These are phyloP conservation scores for Citrus mangshanensis DNA, from an alignment of 345 rosid genomes.

Conservation along the genomic window DNA sequence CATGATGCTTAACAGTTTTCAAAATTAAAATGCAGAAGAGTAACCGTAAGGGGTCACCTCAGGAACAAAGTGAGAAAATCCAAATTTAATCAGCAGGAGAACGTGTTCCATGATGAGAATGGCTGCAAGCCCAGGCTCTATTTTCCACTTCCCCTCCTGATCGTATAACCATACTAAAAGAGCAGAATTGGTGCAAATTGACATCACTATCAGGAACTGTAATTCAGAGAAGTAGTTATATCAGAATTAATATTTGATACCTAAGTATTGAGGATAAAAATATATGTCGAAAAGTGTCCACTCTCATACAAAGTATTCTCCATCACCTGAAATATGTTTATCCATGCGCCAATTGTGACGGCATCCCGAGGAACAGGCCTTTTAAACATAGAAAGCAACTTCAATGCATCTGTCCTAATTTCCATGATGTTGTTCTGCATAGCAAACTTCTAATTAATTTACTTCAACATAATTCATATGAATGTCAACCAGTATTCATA, in stretches of 20 bases:
- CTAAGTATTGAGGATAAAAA: background rate
- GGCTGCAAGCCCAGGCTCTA: conserved; percentile 89
- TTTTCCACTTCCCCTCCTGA: conserved; percentile 83
- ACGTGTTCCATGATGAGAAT: conserved; percentile 80
- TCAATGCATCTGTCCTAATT: conserved; percentile 84
- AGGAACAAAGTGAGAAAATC: conserved; percentile 75
- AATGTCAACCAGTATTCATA: background rate
- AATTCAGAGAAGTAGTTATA: conserved; percentile 5
- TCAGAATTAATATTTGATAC: background rate
- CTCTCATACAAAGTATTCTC: background rate
- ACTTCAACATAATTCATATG: background rate
- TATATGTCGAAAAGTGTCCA: background rate
- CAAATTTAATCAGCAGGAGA: conserved; percentile 77
- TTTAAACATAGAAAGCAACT: conserved; percentile 65
- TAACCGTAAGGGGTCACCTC: conserved; percentile 38
- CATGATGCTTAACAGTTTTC: background rate
- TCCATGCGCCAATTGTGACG: conserved; percentile 89
- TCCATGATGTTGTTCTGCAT: conserved; percentile 73
- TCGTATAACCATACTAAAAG: conserved; percentile 86
- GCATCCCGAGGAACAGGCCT: conserved; percentile 87
- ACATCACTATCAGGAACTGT: conserved; percentile 81
- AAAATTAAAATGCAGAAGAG: background rate
- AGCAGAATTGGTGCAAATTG: conserved; percentile 87
- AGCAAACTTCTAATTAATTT: conserved; percentile 15
- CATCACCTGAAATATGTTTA: conserved; percentile 87